phyloP scores from a whole-genome alignment of 257 asterid genomes.

The Przewalskia tangutica region DNA sequence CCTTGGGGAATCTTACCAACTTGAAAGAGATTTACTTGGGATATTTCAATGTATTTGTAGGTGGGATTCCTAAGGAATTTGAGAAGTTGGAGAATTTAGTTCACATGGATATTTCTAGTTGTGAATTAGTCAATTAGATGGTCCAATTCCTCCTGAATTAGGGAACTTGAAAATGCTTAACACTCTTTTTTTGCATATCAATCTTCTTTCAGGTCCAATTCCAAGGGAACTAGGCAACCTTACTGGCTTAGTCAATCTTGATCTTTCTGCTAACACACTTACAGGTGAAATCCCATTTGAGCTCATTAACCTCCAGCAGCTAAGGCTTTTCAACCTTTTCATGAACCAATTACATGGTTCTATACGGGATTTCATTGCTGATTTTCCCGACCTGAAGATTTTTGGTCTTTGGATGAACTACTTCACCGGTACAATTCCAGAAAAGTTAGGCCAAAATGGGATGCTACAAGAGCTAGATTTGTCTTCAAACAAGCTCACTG shows the following conservation, averaged over 20 bases:
- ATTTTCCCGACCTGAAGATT: slow-evolving; percentile 47
- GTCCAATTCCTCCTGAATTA: slow-evolving; percentile 65
- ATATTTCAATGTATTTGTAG: slow-evolving; percentile 45
- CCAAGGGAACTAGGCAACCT: slow-evolving; percentile 74
- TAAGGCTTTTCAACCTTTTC: slow-evolving; percentile 63
- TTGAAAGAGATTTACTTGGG: slow-evolving; percentile 82
- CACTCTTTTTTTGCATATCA: slow-evolving; percentile 60
- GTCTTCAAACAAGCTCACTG: slow-evolving; percentile 90
- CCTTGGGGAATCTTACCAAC: slow-evolving; percentile 68
- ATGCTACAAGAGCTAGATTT: slow-evolving; percentile 56
- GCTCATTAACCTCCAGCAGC: slow-evolving; percentile 36
- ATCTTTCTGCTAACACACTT: slow-evolving; percentile 60
- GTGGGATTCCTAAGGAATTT: slow-evolving; percentile 78
- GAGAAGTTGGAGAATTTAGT: slow-evolving; percentile 63
- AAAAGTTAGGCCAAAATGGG: slow-evolving; percentile 53
- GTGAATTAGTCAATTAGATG: slow-evolving; percentile 72
- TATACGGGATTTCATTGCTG: slow-evolving; percentile 69
- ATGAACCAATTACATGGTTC: slow-evolving; percentile 79
- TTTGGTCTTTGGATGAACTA: slow-evolving; percentile 88
- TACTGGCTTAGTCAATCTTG: slow-evolving; percentile 60
- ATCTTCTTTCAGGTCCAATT: slow-evolving; percentile 55
- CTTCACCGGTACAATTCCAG: slow-evolving; percentile 76
- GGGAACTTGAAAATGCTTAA: slow-evolving; percentile 54
- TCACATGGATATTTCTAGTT: slow-evolving; percentile 59
- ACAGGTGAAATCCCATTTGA: slow-evolving; percentile 86